Percentiles rank a stretch among this genome's conserved stretches.
These are phyloP conservation scores for Kodamaea nitidulidarum DNA, from an alignment of 805 yeast species.

Conservation along the genomic window DNA sequence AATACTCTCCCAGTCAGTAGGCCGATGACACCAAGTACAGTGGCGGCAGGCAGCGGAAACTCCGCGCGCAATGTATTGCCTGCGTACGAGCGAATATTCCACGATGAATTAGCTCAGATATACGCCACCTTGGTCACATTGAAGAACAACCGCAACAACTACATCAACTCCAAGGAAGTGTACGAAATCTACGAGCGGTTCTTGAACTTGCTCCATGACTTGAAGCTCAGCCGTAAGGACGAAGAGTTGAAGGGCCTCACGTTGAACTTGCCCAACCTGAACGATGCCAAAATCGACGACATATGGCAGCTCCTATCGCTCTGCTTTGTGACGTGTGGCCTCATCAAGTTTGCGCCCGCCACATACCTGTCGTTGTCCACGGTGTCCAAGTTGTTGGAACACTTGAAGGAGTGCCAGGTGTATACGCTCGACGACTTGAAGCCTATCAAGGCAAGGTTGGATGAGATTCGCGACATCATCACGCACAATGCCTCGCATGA, in stretches of 20 bases:
- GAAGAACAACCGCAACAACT: constrained; percentile 64
- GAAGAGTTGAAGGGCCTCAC: constrained; percentile 38
- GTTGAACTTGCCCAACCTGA: constrained; percentile 43
- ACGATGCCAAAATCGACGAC: constrained; percentile 79
- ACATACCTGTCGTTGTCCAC: constrained; percentile 87
- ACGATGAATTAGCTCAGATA: constrained; percentile 25
- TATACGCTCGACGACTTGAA: constrained; percentile 79
- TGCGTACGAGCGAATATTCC: constrained; percentile 30
- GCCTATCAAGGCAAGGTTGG: constrained; percentile 71
- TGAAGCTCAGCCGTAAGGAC: constrained; percentile 51
- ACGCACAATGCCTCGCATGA: constrained; percentile 14
- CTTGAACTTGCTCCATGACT: constrained; percentile 47
- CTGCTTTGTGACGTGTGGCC: constrained; percentile 88
- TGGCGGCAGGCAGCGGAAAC: neutral
- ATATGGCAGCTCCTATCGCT: constrained; percentile 83
- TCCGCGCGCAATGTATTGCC: constrained; percentile 22
- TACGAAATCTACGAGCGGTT: constrained; percentile 55
- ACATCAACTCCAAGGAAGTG: constrained; percentile 66
- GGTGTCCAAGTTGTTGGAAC: constrained; percentile 78
- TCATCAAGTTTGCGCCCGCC: constrained; percentile 87
- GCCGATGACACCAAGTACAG: constrained; percentile 12
- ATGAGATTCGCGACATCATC: constrained; percentile 65
- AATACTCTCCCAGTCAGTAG: constrained; percentile 7
- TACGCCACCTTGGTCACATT: constrained; percentile 27
- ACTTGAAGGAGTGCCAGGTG: constrained; percentile 73